Evolutionary conservation across 768 basidiomycete genomes (phyloP), one percentile per base, ranked within the genome.

Genomic region (Tulasnella sp.): DNA sequence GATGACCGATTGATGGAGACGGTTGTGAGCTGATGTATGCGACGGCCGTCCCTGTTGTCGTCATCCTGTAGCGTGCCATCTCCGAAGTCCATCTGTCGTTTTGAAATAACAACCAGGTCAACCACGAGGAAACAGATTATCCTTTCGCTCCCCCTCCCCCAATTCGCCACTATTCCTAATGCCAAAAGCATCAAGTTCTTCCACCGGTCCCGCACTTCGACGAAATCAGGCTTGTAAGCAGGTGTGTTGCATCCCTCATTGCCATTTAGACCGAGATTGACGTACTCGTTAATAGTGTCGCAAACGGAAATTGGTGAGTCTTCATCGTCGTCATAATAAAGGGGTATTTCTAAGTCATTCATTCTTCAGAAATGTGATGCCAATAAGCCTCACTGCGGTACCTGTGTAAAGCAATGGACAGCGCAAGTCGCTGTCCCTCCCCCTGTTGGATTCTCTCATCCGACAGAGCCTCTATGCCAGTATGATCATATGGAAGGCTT

Each of bases 401-500:
- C 86, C 46, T 89, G 86, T 59, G 75, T 85, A 54, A 87, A 81
- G 66, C 79, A 85, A 63, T 86, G 85, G 83, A 77, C 85, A 57
- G 76, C 83, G 13, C 66, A 81, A 53, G 77, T 87, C 55, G 83
- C 83, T 58, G 86, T 89, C 28, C 86, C 86, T 6, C 81, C 87
- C 6, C 86, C 86, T 42, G 75, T 81, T 24, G 86, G 87, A 59
- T 89, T 86, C 67, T 87, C 84, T 20, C 86, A 90, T 65, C 87
- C 87, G n/a, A 69, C 75, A 8, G 84, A 87, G 63, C 86, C 86
- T 6, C 80, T 82, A 59, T 90, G 86, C 59, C 76, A 76, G 8
- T 90, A 90, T 62, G 86, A 90, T 65, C 86, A 85, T 2, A 79
- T 88, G 13, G 86, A 89, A 63, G 87, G 86, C 15, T 64, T 88